Percentiles rank a stretch among this genome's conserved stretches.
Evolutionary conservation across 306 rosid species (phyloP).

Genomic region (Cucumis melo): DNA sequence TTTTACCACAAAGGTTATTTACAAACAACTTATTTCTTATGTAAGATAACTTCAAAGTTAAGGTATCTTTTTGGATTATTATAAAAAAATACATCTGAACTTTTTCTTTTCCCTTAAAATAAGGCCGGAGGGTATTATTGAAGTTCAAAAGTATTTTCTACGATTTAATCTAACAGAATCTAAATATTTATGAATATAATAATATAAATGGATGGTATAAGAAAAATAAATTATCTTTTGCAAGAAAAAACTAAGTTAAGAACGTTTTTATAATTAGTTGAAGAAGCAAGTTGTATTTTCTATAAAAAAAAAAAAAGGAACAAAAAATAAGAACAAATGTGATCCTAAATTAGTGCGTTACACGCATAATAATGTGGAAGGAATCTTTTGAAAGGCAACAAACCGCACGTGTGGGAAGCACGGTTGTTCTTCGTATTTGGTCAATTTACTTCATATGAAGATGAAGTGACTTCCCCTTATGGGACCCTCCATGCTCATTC

Average conservation of each 20-base stretch:
- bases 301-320: not conserved
- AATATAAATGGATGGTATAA: not conserved
- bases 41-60: too few relatives aligned
- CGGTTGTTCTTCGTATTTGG: not conserved
- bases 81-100: too few relatives aligned
- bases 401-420: not conserved
- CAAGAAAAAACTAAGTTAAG: not conserved
- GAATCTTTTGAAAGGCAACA: slow-evolving; percentile 1
- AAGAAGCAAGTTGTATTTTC: not conserved
- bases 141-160: too few relatives aligned
- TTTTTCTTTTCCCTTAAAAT: too few relatives aligned
- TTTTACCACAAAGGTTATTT: too few relatives aligned
- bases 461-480: not conserved
- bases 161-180: not conserved
- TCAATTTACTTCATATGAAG: not conserved
- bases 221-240: too few relatives aligned
- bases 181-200: not conserved
- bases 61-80: too few relatives aligned
- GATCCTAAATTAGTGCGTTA: slow-evolving; percentile 1
- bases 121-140: too few relatives aligned
- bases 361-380: not conserved
- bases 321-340: not conserved
- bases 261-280: not conserved
- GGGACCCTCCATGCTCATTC: not conserved
- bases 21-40: too few relatives aligned